phyloP scores from a whole-genome alignment of 495 filamentous ascomycete species.

The Aspergillus haitiensis region DNA sequence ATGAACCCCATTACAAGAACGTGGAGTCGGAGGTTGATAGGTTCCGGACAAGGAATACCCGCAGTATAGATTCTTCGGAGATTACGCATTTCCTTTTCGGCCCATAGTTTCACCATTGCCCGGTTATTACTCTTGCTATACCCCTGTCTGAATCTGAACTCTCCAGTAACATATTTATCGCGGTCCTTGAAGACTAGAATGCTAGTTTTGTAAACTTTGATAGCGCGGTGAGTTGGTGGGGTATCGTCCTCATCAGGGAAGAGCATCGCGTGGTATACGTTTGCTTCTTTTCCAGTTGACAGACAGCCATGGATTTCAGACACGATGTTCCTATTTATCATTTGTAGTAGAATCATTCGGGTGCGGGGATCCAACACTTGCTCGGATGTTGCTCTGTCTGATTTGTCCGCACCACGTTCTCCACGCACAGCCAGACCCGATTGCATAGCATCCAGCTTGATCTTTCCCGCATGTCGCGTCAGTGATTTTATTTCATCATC shows the following conservation, averaged over 20 bases:
- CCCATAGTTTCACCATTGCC: slow-evolving; percentile 97
- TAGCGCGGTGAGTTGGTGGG: slow-evolving; percentile 66
- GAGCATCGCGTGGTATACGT: slow-evolving; percentile 83
- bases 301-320: slow-evolving; percentile 87
- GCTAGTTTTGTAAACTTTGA: slow-evolving; percentile 98
- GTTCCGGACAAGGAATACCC: slow-evolving; percentile 87
- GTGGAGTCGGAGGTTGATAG: slow-evolving; percentile 80
- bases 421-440: slow-evolving; percentile 54
- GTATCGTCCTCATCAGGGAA: slow-evolving; percentile 44
- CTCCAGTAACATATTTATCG: slow-evolving; percentile 89
- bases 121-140: slow-evolving; percentile 90
- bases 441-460: slow-evolving; percentile 71
- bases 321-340: slow-evolving; percentile 84
- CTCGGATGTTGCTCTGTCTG: slow-evolving; percentile 88
- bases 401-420: slow-evolving; percentile 65
- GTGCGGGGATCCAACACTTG: slow-evolving; percentile 92
- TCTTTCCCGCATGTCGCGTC: slow-evolving; percentile 83
- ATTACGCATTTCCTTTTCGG: slow-evolving; percentile 97
- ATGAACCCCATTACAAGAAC: slow-evolving; percentile 93
- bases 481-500: slow-evolving; percentile 86
- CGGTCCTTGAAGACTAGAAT: slow-evolving; percentile 97
- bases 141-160: slow-evolving; percentile 78
- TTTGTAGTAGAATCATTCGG: slow-evolving; percentile 89
- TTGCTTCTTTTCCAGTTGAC: slow-evolving; percentile 95
- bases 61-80: slow-evolving; percentile 76